Conservation (phyloP, 148 eudicot genomes). For the Dianthus caryophyllus region DNA sequence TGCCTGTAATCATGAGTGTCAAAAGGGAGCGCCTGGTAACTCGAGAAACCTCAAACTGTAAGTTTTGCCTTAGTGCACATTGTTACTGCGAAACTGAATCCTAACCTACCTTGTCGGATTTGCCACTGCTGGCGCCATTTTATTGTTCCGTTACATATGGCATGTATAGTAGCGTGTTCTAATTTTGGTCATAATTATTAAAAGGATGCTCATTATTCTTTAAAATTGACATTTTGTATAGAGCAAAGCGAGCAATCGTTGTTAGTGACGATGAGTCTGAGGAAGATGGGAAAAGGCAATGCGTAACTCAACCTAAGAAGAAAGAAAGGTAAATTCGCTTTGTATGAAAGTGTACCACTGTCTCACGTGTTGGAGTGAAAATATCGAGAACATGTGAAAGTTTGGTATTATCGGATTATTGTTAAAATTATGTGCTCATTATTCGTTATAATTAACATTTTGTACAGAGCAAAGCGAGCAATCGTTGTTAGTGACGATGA, state of each 20-base stretch:
- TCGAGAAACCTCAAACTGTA: no score
- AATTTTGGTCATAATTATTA: constrained; percentile 7
- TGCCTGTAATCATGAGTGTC: no score
- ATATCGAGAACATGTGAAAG: neutral
- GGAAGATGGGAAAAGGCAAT: neutral
- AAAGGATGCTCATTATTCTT: neutral
- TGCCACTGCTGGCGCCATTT: no score
- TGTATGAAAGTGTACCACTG: neutral
- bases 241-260: constrained; percentile 12
- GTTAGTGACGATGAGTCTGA: constrained; percentile 19
- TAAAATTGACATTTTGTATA: neutral
- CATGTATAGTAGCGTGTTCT: neutral
- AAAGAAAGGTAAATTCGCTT: constrained; percentile 18
- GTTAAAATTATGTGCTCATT: neutral
- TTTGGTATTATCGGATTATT: neutral
- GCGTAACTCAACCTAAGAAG: neutral
- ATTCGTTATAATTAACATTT: neutral
- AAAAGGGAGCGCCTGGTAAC: no score
- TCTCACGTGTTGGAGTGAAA: no score
- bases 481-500: constrained; percentile 19
- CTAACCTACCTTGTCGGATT: neutral
- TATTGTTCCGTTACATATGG: neutral
- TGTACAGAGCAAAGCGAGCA: constrained; percentile 8
- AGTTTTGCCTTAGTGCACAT: no score
- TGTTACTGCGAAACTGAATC: no score